Conservation (phyloP, 2,329 filamentous ascomycete species). For the Penicillium sp. region DNA sequence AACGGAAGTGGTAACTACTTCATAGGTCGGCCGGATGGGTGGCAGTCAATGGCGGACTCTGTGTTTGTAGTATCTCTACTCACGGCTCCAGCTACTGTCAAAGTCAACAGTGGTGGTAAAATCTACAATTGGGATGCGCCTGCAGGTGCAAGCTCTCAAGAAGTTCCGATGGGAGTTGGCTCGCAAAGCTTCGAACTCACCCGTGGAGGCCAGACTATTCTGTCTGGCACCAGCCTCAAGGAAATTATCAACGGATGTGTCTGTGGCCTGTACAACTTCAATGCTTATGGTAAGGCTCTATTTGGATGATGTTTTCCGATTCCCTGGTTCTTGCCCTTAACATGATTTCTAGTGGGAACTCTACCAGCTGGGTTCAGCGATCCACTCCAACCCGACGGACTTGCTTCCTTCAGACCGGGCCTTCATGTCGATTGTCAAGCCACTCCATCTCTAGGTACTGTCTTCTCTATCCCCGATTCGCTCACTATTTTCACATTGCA, state of each 20-base stretch:
- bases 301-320: background rate
- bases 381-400: conserved; percentile 21
- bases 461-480: conserved; percentile 9
- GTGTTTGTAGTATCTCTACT: conserved; percentile 57
- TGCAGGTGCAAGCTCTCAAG: conserved; percentile 45
- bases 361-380: conserved; percentile 23
- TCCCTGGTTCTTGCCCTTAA: background rate
- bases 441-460: conserved; percentile 25
- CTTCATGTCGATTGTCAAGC: conserved; percentile 22
- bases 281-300: conserved; percentile 38
- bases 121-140: conserved; percentile 34
- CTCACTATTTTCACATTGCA: background rate
- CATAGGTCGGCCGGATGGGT: conserved; percentile 54
- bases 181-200: conserved; percentile 48
- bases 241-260: conserved; percentile 21
- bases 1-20: conserved; percentile 57
- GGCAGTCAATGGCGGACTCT: conserved; percentile 52
- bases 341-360: conserved; percentile 20
- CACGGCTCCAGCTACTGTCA: conserved; percentile 47
- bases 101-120: conserved; percentile 30
- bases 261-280: conserved; percentile 41
- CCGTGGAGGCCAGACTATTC: conserved; percentile 38
- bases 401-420: conserved; percentile 23
- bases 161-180: conserved; percentile 47
- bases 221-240: conserved; percentile 22